Conservation (phyloP, 345 rosid genomes). For the Mercurialis annua region DNA sequence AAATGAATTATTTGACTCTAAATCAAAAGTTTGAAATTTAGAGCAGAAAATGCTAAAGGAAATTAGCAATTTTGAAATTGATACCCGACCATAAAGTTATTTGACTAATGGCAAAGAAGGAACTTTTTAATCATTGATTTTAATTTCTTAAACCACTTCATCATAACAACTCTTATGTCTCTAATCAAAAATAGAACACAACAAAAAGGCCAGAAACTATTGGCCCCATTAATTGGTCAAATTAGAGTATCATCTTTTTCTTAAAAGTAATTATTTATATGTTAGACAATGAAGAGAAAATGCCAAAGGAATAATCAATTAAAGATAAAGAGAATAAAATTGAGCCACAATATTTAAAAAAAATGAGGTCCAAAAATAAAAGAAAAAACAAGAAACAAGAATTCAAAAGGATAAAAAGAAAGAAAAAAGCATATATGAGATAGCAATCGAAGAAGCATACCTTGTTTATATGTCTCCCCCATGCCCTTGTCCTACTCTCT, state of each 20-base stretch:
- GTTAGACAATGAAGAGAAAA: background rate
- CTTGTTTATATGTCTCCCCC: slow-evolving; percentile 45
- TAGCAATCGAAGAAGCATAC: slow-evolving; percentile 4
- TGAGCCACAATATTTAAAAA: slow-evolving; percentile 21
- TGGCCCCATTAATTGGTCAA: slow-evolving; percentile 12
- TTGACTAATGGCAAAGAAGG: background rate
- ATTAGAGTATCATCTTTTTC: background rate
- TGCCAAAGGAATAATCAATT: slow-evolving; percentile 14
- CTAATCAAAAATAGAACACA: slow-evolving; percentile 7
- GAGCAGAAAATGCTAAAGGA: too few relatives aligned
- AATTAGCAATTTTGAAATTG: too few relatives aligned
- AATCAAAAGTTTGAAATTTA: too few relatives aligned
- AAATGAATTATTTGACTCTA: too few relatives aligned
- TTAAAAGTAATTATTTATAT: background rate
- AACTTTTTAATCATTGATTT: slow-evolving; percentile 14
- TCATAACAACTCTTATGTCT: slow-evolving; percentile 18
- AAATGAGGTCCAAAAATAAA: background rate
- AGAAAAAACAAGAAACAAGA: background rate
- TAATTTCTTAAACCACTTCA: slow-evolving; percentile 3
- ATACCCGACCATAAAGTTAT: too few relatives aligned
- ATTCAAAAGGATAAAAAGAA: slow-evolving; percentile 9
- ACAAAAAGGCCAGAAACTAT: slow-evolving; percentile 17
- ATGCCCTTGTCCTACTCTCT: slow-evolving; percentile 25
- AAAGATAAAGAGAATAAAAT: slow-evolving; percentile 8
- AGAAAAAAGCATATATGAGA: slow-evolving; percentile 1